Evolutionary conservation across 2,329 filamentous ascomycete genomes (phyloP).

Genomic region (Furcasterigmium furcatum): DNA sequence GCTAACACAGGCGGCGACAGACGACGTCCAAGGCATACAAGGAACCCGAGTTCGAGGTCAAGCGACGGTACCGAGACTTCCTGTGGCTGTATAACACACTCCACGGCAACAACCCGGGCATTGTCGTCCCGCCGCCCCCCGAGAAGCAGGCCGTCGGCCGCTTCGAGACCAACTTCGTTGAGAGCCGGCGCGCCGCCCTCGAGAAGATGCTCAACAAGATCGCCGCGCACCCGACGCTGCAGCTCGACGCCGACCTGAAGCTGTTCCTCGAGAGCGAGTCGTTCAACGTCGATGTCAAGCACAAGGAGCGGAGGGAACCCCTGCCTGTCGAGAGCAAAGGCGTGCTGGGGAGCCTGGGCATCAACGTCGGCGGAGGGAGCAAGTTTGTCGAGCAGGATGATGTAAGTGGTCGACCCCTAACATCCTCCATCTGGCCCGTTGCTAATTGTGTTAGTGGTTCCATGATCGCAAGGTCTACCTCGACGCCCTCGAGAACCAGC

Average conservation of each 20-base stretch:
- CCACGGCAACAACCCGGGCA: constrained; percentile 90
- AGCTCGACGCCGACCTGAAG: constrained; percentile 92
- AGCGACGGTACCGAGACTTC: constrained; percentile 92
- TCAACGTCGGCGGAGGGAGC: constrained; percentile 70
- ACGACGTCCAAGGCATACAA: constrained; percentile 96
- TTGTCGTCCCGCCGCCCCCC: constrained; percentile 91
- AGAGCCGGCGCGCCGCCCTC: constrained; percentile 82
- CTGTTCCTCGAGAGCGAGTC: constrained; percentile 95
- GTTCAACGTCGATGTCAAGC: constrained; percentile 95
- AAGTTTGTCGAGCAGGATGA: constrained; percentile 99
- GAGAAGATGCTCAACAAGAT: constrained; percentile 99
- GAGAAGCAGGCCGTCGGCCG: constrained; percentile 97
- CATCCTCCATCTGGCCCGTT: too few species aligned
- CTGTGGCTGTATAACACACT: constrained; percentile 95
- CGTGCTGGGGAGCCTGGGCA: constrained; percentile 80
- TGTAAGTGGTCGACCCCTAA: constrained; percentile 44
- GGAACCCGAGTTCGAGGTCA: constrained; percentile 88
- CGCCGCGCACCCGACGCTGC: constrained; percentile 81
- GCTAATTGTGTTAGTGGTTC: constrained; percentile 69
- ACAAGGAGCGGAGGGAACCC: constrained; percentile 90
- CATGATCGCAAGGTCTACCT: constrained; percentile 94
- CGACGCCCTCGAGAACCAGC: constrained; percentile 86
- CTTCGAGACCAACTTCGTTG: constrained; percentile 96
- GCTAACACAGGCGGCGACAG: constrained; percentile 37
- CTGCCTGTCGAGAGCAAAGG: constrained; percentile 88